Evolutionary conservation across 148 eudicot genomes (phyloP), one percentile per base, ranked within the genome.

Genomic region (Heliamphora exappendiculata): DNA sequence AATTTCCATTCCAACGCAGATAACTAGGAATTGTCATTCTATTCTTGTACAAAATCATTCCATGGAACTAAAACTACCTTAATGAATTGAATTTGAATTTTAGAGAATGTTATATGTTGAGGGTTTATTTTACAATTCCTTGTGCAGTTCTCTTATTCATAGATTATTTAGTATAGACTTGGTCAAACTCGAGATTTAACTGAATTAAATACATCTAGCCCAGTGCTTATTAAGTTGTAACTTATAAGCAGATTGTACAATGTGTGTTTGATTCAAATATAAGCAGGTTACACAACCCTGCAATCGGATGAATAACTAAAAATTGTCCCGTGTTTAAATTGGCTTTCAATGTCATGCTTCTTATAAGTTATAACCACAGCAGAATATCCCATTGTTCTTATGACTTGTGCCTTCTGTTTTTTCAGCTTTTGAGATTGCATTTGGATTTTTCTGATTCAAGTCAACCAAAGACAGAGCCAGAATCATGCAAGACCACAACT

Each of bases 371-470:
- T n/a, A n/a, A n/a, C 16, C 39, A 16, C 13, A 29, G 11, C 28
- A 16, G 10, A 62, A 33, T 31, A 17, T 62, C n/a, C 12, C 10
- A 12, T 28, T 57, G 69, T 39, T 66, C 39, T 50, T 58, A 55
- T 12, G n/a, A n/a, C 24, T 69, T n/a, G 31, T 44, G 45, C 55
- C 36, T 64, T 44, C 45, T 76, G 64, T 67, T 51, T 75, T 73
- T 64, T 16, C 88, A 95, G 99, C 89, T 91, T 54, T 82, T 95
- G 84, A 88, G 91, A 79, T 81, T 95, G 84, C 91, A 88, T 82
- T 75, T 93, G 82, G 98, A 94, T 53, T 85, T 83, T 83, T 65
- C 89, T 11, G 93, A 89, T 44, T 67, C 83, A 11, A 59, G 62
- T 22, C 73, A 79, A 75, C 82, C 80, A 73, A 75, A 70, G 57